Evolutionary conservation across 129 eudicot genomes (phyloP), one percentile per base, ranked within the genome.

Genomic region (Helianthus tuberosus): DNA sequence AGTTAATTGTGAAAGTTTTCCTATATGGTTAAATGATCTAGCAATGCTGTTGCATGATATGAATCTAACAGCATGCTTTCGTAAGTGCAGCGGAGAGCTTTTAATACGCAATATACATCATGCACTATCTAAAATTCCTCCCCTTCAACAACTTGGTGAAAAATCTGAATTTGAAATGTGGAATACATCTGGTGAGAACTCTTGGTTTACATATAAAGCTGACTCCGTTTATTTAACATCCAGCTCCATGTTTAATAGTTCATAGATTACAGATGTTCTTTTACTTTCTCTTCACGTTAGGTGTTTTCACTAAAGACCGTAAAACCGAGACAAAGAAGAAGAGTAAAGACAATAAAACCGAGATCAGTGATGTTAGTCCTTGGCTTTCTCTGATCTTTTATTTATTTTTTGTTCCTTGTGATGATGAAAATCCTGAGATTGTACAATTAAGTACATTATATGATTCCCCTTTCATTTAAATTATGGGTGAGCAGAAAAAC

Each of bases 61-160:
- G 35, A 16, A 59, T 9, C 58, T 69, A 46, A 79, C 61, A 5
- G 16, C 60, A 6, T 71, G 48, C 5, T 49, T 68, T 46, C 73
- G 8, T 51, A 35, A 58, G 60, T 82, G 81, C 81, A 93, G 98
- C 75, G 68, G 82, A 67, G 83, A 86, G 81, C 81, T 81, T 71
- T 81, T 89, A 47, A 81, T 88, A 64, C 87, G 67, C 62, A 93
- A 86, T 78, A 78, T 90, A 71, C 72, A 88, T 70, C 60, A 61
- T 80, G 70, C 88, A 10, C 66, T 93, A 60, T 84, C 97, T 25
- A 79, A 68, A 68, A 88, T 88, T 68, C 98, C 93, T 8, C 83
- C 86, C 66, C 77, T 81, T 61, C 44, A 61, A 59, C 64, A 59
- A 61, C 46, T 35, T 71, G 86, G 84, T 69, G 86, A 88, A 27